Conservation (phyloP, 192 early-diverging fungal genomes). For the Pilobolus umbonatus region DNA sequence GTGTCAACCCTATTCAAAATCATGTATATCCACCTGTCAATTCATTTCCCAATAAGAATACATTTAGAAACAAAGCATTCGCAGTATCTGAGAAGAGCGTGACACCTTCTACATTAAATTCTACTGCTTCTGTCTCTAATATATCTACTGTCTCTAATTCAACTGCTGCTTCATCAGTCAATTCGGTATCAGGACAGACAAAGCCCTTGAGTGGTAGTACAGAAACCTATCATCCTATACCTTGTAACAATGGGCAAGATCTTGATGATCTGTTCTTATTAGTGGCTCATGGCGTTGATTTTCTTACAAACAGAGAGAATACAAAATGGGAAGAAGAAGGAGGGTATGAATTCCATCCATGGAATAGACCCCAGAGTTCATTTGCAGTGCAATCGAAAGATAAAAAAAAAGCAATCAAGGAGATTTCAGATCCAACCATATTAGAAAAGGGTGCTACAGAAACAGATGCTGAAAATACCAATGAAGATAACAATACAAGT, state of each 20-base stretch:
- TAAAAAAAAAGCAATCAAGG: background rate
- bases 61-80: too few relatives aligned
- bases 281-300: constrained; percentile 29
- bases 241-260: constrained; percentile 3
- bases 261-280: constrained; percentile 24
- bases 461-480: background rate
- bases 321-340: constrained; percentile 33
- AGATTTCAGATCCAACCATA: background rate
- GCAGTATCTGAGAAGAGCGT: too few relatives aligned
- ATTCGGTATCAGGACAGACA: background rate
- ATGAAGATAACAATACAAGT: constrained; percentile 1
- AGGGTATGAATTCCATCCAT: constrained; percentile 24
- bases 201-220: background rate
- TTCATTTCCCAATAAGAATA: too few relatives aligned
- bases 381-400: constrained; percentile 11
- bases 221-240: constrained; percentile 9
- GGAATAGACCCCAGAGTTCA: constrained; percentile 21
- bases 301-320: constrained; percentile 20
- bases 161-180: too few relatives aligned
- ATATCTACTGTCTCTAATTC: constrained; percentile 11
- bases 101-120: too few relatives aligned
- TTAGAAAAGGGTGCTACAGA: background rate
- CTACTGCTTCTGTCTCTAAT: constrained; percentile 10
- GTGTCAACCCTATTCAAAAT: too few relatives aligned
- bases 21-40: too few relatives aligned